Evolutionary conservation across 768 basidiomycete genomes (phyloP), one percentile per base, ranked within the genome.

Genomic region (Boletus pseudo-olivaceus): DNA sequence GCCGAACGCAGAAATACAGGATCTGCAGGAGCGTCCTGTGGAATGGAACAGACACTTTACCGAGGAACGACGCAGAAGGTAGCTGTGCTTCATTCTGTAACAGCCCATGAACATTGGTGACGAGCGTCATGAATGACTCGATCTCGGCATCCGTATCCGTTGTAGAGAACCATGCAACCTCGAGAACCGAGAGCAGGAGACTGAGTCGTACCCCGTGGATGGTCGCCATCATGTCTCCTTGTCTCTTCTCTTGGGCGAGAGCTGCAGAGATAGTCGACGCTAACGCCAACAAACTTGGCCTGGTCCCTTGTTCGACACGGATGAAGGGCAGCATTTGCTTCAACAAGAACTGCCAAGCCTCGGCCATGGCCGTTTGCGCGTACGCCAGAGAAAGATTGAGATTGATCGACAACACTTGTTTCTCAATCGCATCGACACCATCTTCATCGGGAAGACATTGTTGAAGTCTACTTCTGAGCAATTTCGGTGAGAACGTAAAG

Each of bases 341-440:
- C 40, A 93, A 75, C 41, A 96, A 69, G 42, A 78, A 76, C 47
- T 85, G 83, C 91, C 91, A 96, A 4, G 92, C 81, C 53, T 89
- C 83, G 0, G 87, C 81, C 42, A 93, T 76, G 2, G 82, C 74
- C 2, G 81, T 82, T 67, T 95, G 90, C 1, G 89, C 79, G 61
- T 96, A 88, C 20, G 89, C 76, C 37, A 97, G 74, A 1, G 93
- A 94, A 45, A 94, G 79, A 65, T 95, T 94, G 59, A 93, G 78
- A 68, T 97, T 97, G 67, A 95, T 83, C 1, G 85, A 83, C 45
- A 82, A 75, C 4, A 93, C 72, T 33, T 79, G 77, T 46, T 78
- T 82, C 59, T 88, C 81, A 14, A 83, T 72, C 5, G 72, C 72
- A 11, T 82, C 78, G 1, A 75, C 70, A 11, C 70, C 73, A 6